These are phyloP conservation scores for Ustilago crameri DNA, from an alignment of 1,284 basidiomycete species.

Conservation along the genomic window DNA sequence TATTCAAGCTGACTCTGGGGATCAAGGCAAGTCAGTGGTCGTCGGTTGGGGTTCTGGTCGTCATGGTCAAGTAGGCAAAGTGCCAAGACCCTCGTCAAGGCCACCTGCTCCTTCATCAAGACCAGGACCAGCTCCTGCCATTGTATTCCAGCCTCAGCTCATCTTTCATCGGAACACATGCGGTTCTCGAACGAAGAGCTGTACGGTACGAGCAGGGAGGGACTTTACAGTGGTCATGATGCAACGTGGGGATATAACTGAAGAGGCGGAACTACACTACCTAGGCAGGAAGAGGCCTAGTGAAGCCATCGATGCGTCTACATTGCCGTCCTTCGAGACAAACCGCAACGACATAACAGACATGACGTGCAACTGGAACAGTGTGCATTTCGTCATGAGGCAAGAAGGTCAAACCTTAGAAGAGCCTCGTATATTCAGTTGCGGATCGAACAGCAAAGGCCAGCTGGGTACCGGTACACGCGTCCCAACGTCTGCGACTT, in stretches of 20 bases:
- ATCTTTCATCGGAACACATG: constrained; percentile 21
- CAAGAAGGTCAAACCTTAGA: not conserved
- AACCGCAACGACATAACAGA: constrained; percentile 5
- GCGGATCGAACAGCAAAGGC: constrained; percentile 41
- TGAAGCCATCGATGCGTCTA: constrained; percentile 11
- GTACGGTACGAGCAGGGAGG: constrained; percentile 27
- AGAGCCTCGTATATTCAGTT: constrained; percentile 11
- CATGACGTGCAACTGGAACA: constrained; percentile 47
- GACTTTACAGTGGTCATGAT: constrained; percentile 34
- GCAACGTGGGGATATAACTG: not conserved
- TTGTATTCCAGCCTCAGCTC: constrained; percentile 31
- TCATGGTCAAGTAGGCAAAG: constrained; percentile 32
- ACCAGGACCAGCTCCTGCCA: constrained; percentile 14
- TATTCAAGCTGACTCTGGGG: not conserved
- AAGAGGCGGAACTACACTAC: not conserved
- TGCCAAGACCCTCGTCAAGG: constrained; percentile 4
- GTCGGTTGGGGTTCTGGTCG: constrained; percentile 46
- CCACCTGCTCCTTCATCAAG: constrained; percentile 3
- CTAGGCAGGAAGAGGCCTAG: constrained; percentile 35
- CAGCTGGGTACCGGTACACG: constrained; percentile 21
- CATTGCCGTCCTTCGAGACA: not conserved
- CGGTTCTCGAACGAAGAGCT: not conserved
- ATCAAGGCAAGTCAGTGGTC: constrained; percentile 8
- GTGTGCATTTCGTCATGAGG: constrained; percentile 20
- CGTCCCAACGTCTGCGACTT: not conserved